Percentiles rank a stretch among this genome's conserved stretches.
phyloP scores from a whole-genome alignment of 2,329 filamentous ascomycete species.

The Periconia sp. region DNA sequence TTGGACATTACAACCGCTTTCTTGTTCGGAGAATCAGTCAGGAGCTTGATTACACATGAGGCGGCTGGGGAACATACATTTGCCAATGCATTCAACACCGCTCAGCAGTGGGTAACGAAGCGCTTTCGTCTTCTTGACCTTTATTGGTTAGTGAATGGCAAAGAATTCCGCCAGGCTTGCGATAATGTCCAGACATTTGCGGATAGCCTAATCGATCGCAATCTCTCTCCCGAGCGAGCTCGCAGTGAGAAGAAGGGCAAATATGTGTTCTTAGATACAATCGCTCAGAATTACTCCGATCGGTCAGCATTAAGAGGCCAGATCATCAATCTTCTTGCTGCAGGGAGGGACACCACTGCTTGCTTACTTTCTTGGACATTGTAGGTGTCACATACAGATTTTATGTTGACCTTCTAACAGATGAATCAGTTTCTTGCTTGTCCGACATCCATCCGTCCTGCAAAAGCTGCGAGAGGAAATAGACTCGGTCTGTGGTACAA shows the following conservation, averaged over 20 bases:
- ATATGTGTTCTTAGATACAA: slow-evolving; percentile 44
- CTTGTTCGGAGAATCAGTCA: slow-evolving; percentile 59
- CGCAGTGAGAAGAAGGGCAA: slow-evolving; percentile 20
- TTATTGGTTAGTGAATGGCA: slow-evolving; percentile 49
- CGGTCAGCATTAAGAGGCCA: slow-evolving; percentile 42
- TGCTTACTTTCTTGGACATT: slow-evolving; percentile 29
- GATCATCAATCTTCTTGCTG: slow-evolving; percentile 43
- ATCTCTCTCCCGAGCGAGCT: slow-evolving; percentile 36
- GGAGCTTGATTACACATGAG: slow-evolving; percentile 21
- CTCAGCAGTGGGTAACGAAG: slow-evolving; percentile 38
- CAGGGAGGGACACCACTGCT: slow-evolving; percentile 36
- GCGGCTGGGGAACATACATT: slow-evolving; percentile 28
- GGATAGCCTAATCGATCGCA: slow-evolving; percentile 48
- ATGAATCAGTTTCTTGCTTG: slow-evolving; percentile 22
- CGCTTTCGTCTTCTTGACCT: slow-evolving; percentile 39
- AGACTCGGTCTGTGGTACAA: slow-evolving; percentile 14
- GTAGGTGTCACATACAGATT: slow-evolving; percentile 5
- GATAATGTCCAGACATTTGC: slow-evolving; percentile 38
- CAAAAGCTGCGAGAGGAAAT: slow-evolving; percentile 39
- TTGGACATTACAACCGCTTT: slow-evolving; percentile 70
- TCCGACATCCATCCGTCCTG: slow-evolving; percentile 37
- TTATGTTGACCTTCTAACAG: not conserved
- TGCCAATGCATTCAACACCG: slow-evolving; percentile 42
- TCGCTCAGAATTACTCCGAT: slow-evolving; percentile 40
- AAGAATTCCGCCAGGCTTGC: slow-evolving; percentile 23